phyloP scores from a whole-genome alignment of 2,329 filamentous ascomycete genomes.

The Ceratocystis eucalypticola region DNA sequence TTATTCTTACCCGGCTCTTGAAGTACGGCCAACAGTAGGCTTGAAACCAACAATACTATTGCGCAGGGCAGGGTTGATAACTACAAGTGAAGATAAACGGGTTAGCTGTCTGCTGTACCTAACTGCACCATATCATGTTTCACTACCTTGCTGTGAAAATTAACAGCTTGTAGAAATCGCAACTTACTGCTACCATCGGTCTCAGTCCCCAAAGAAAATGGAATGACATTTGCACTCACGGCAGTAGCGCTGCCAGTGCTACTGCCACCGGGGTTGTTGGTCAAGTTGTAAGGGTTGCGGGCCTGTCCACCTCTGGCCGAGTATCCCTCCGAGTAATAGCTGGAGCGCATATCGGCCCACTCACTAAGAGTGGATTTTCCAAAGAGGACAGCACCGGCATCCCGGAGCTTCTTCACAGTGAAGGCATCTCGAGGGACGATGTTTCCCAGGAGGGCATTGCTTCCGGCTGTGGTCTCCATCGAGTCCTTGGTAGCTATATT shows the following conservation, averaged over 20 bases:
- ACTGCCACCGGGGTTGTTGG: conserved; percentile 53
- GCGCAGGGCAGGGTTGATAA: conserved; percentile 58
- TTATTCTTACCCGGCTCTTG: conserved; percentile 32
- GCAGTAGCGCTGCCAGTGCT: conserved; percentile 53
- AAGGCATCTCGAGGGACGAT: conserved; percentile 54
- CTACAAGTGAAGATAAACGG: conserved; percentile 22
- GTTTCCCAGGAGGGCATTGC: conserved; percentile 50
- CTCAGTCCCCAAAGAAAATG: conserved; percentile 58
- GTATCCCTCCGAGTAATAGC: conserved; percentile 55
- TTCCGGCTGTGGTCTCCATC: conserved; percentile 62
- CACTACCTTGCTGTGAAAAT: neutral
- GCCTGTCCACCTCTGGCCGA: conserved; percentile 50
- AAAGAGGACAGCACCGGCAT: conserved; percentile 54
- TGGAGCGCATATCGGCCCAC: conserved; percentile 60
- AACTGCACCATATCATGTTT: neutral
- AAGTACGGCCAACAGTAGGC: conserved; percentile 60
- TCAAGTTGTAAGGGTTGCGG: conserved; percentile 54
- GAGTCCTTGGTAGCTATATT: conserved; percentile 55
- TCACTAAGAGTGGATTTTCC: conserved; percentile 60
- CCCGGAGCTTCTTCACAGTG: conserved; percentile 47
- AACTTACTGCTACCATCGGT: conserved; percentile 49
- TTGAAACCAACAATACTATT: conserved; percentile 62
- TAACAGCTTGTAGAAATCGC: no score
- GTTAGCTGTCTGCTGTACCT: neutral
- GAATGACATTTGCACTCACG: conserved; percentile 48